Percentiles rank a stretch among this genome's conserved stretches.
Evolutionary conservation across 352 stramenopile species (phyloP).

Genomic region (Phytophthora litchii): DNA sequence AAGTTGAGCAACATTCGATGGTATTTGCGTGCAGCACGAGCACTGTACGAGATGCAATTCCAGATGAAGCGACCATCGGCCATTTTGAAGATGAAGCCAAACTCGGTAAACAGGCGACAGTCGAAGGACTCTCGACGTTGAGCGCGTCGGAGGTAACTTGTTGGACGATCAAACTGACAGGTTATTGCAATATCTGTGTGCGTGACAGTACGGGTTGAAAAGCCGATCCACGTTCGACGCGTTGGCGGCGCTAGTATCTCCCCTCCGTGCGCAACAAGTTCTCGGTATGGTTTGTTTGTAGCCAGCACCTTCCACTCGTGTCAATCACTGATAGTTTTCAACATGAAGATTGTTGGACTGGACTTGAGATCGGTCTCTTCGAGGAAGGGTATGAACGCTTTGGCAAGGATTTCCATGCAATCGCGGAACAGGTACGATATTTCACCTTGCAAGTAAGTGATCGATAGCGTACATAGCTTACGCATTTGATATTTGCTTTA

Average conservation of each 20-base stretch:
- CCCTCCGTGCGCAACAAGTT: constrained; percentile 67
- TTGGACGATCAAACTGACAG: not conserved
- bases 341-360: constrained; percentile 73
- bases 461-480: not conserved
- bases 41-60: constrained; percentile 78
- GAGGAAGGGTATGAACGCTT: constrained; percentile 78
- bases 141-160: not conserved
- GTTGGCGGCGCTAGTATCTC: constrained; percentile 66
- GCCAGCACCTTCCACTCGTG: not conserved
- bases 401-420: constrained; percentile 80
- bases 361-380: constrained; percentile 77
- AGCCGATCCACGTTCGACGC: constrained; percentile 71
- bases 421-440: constrained; percentile 59
- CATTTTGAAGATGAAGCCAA: constrained; percentile 78
- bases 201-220: constrained; percentile 70
- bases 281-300: constrained; percentile 48
- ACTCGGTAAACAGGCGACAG: constrained; percentile 37
- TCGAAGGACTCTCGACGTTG: not conserved
- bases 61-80: constrained; percentile 74
- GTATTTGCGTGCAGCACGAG: constrained; percentile 65
- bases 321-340: constrained; percentile 7
- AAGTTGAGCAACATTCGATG: constrained; percentile 60
- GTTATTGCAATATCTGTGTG: constrained; percentile 4
- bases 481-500: constrained; percentile 24
- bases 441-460: not conserved